Conservation (phyloP, 177 flowering plant genomes). For the Vitis hybrid region DNA sequence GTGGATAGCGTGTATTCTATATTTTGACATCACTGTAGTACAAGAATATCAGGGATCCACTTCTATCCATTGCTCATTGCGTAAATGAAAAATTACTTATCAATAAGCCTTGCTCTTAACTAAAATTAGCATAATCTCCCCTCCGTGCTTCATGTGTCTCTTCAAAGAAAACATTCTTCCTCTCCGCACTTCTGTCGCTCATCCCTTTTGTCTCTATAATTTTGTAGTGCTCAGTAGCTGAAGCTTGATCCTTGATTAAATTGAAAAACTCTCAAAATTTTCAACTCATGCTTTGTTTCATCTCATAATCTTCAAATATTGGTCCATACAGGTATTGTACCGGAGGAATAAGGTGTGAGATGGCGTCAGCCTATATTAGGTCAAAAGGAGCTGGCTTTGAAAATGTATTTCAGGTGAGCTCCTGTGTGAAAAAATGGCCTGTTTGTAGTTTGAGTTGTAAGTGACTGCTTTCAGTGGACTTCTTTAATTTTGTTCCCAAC, state of each 20-base stretch:
- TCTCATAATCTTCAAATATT: background rate
- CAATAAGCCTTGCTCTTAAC: background rate
- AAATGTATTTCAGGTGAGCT: constrained; percentile 82
- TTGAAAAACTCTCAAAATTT: background rate
- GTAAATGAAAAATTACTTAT: background rate
- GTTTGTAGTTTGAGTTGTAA: background rate
- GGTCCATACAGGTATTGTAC: constrained; percentile 80
- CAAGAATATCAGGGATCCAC: background rate
- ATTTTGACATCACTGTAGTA: background rate
- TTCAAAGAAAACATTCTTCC: too few species aligned
- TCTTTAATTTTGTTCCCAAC: background rate
- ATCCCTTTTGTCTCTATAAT: background rate
- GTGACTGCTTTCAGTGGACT: background rate
- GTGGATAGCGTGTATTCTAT: background rate
- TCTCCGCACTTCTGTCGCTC: background rate
- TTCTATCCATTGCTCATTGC: background rate
- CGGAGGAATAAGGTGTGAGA: constrained; percentile 98
- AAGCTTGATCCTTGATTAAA: background rate
- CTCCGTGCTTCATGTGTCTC: background rate
- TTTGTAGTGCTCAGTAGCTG: background rate
- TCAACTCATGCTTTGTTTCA: background rate
- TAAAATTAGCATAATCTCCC: background rate
- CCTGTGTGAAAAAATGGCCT: background rate
- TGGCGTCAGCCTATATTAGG: constrained; percentile 93
- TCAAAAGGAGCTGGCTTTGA: constrained; percentile 94